Base-by-base conservation (phyloP, 2,329 filamentous ascomycete genomes). In the Pseudocercospora pini-densiflorae region DNA sequence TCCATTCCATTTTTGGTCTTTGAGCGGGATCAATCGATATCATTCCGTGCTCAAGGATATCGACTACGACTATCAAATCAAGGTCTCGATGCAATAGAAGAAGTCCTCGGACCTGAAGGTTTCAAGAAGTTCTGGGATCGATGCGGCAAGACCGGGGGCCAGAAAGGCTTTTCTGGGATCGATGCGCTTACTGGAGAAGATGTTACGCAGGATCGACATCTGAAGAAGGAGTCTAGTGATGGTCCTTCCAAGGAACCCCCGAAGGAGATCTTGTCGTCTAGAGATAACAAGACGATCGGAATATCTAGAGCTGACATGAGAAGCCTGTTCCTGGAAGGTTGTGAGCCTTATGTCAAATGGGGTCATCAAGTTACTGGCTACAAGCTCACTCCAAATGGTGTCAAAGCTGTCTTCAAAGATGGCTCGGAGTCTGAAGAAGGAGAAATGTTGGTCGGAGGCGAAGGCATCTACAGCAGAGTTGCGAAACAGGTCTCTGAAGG, bases 271-370 rank as follows among this genome's bases (percentile, higher is more conserved):
- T 77, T 89, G 31, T 64, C 76, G 0, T 88, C 85, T 16, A 81
- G 87, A 21, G 86, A 80, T 45, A 86, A 85, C 5, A 88, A 89
- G 73, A 80, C 87, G 8, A 82, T 90, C 0, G 88, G 88, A 0
- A 88, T 90, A 47, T 83, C 87, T 0, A 79, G 88, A 5, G 88
- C 88, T 4, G 87, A 89, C 40, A 90, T 90, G 88, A 81, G 88
- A 2, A 81, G 77, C 55, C 68, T 87, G 5, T 90, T 90, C 71
- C 75, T 88, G 54, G 77, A 82, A 19, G 88, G 87, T 0, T 84
- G 83, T 64, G 87, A 89, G 67, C 74, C 81, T 0, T 79, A 79
- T 54, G 81, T 91, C 6, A 79, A 85, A 24, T 90, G 87, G 85
- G 80, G 76, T 10, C 83, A 82, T 62, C 81, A 85, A 3, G 86